Conservation (phyloP, 164 flowering plant species). For the Stephania cephalantha region DNA sequence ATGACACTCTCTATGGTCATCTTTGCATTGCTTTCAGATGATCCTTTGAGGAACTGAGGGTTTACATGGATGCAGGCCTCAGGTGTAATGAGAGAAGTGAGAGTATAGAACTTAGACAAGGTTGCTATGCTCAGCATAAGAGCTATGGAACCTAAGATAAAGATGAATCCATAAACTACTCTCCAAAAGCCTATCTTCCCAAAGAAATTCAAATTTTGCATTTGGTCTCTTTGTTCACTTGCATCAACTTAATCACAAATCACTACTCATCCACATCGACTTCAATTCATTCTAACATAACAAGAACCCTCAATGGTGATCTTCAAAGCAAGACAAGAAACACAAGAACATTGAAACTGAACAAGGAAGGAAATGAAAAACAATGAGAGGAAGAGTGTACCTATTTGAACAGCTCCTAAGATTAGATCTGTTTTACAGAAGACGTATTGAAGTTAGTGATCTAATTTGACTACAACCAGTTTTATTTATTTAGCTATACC, state of each 20-base stretch:
- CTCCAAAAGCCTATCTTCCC: constrained; percentile 30
- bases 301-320: neutral
- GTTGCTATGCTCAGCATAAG: constrained; percentile 36
- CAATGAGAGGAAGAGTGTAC: neutral
- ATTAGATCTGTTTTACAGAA: neutral
- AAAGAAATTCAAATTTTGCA: constrained; percentile 17
- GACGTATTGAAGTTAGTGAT: neutral
- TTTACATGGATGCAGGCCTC: constrained; percentile 24
- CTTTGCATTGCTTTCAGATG: constrained; percentile 8
- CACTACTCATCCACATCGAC: neutral
- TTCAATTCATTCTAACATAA: neutral
- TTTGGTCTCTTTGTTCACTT: constrained; percentile 1
- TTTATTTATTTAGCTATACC: neutral
- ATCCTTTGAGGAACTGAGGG: neutral
- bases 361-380: neutral
- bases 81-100: constrained; percentile 26
- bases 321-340: neutral
- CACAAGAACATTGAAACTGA: neutral
- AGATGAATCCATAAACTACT: constrained; percentile 24
- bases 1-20: constrained; percentile 25
- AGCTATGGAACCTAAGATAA: constrained; percentile 30
- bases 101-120: constrained; percentile 39
- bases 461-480: neutral
- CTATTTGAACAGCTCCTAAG: neutral
- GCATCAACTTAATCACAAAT: neutral